Base-by-base conservation (phyloP, 1,284 basidiomycete genomes). In the Tetrapyrgos nigripes region DNA sequence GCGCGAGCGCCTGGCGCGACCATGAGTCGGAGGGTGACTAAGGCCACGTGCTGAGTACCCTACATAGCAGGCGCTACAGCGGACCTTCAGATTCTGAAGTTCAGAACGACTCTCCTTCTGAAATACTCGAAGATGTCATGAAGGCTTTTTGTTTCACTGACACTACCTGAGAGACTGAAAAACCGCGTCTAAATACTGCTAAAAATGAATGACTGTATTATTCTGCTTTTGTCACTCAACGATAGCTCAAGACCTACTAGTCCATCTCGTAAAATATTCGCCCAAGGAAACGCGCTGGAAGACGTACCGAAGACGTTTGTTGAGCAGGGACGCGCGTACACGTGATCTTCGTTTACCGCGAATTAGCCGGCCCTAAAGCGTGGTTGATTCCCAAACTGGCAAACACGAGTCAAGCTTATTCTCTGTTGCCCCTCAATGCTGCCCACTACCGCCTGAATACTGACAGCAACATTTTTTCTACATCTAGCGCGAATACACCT, bases 301-400 rank as follows among this genome's bases (percentile, higher is more conserved):
- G 4, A n/a, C 37, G 6, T 9, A 40, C 4, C 37, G 37, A 17
- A 40, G 17, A 8, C 14, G 28, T 14, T 29, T 50, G 26, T 33
- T 33, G 49, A 33, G 6, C 5, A 37, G n/a, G 13, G 21, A n/a
- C 45, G 45, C 55, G 48, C 48, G 35, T 23, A 24, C 55, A 57
- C 57, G 51, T 59, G 57, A 53, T 29, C 19, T 28, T 48, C 19
- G 33, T 9, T 31, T 50, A 33, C 52, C 62, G 59, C 59, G 53
- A 58, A 43, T 47, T 54, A 26, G 50, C 64, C 57, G 59, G 62
- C 64, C 64, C 64, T 65, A 53, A 65, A 63, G 50, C 21, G 24
- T 14, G n/a, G 51, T 53, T 59, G 43, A 46, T 47, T 53, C 35
- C 46, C 55, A 40, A 28, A 21, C 28, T 44, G 33, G 43, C 40